Evolutionary conservation across 2,329 filamentous ascomycete species (phyloP), one percentile per base, ranked within the genome.

Genomic region (Nannizziopsis barbatae): DNA sequence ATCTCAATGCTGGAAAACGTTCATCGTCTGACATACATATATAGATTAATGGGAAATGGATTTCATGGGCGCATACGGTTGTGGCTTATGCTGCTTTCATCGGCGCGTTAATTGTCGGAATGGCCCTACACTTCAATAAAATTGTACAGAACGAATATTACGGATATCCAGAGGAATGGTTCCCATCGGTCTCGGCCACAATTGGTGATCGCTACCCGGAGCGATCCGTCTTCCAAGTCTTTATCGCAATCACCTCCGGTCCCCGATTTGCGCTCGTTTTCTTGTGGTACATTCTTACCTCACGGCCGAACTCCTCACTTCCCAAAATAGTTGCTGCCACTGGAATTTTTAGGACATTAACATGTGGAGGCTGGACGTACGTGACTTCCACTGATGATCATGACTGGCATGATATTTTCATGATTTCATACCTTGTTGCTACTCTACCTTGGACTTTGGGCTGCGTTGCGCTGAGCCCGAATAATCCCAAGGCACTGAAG

Each of bases 391-490:
- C 92, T 38, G 92, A 98, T 64, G 87, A 96, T 65, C 92, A 98
- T 67, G 81, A 94, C 67, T 96, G 88, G 89, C 92, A 98, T 65
- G 92, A 98, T 62, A 90, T 96, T 54, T 90, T 98, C 65, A 98
- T 98, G 92, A 95, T 98, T 58, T 93, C 88, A 11, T 98, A 98
- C 67, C 75, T 98, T 49, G 83, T 98, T 40, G 84, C 87, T 31
- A 96, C 92, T 2, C 74, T 98, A 47, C 92, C 92, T 1, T 98
- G 92, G 92, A 98, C 90, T 1, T 67, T 87, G 42, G 92, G 92
- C 42, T 95, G 90, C 65, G 77, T 96, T 53, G 80, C 84, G 4
- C 71, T 96, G 45, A 95, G 89, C 67, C 88, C 90, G 9, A 80
- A 82, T 49, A 95, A 95, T 63, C 75, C 82, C 10, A 78, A 72